Evolutionary conservation across 75 land plant genomes (phyloP), one percentile per base, ranked within the genome.

Genomic region (Picea glauca): DNA sequence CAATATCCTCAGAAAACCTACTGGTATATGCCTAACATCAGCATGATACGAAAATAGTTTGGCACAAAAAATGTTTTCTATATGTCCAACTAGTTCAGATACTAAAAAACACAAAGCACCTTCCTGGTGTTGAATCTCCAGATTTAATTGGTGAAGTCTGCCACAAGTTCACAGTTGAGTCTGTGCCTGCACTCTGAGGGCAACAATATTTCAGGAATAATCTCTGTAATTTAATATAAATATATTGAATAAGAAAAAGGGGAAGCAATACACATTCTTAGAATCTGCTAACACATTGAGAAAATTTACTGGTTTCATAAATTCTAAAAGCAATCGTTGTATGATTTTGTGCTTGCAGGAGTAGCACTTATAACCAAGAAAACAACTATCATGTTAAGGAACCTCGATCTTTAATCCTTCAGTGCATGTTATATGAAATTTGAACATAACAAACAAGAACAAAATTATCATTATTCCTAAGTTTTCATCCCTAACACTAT

Each of bases 91-190:
- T 70, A 68, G 21, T 68, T 20, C 50, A 18, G 23, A 70, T n/a
- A 40, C 73, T 70, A 20, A 76, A 70, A 58, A 76, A 46, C 65
- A 18, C 1, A 60, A 78, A 65, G 23, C 1, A 90, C 89, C 91
- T 90, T 77, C 81, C 89, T 76, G 83, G 38, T 58, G 63, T 17
- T 17, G 76, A 43, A 57, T 91, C 87, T 68, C 82, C 81, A 67
- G 58, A 61, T 26, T 73, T 62, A 18, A 77, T 58, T 9, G 74
- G 31, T 33, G 83, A 62, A 54, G 88, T 85, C 54, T 83, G 86
- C 99, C 99, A 98, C 81, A 98, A 88, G 81, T 95, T 98, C 35
- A 98, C 98, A 61, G 93, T 74, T 62, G 99, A 91, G 59, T 98
- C 99, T 58, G 99, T 98, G 13, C 99, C 99, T 79, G 93, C 85